A percentile compares a stretch with the other conserved stretches of the same genome.
These are phyloP conservation scores for Malassezia brasiliensis DNA, from an alignment of 1,284 basidiomycete species.

Conservation along the genomic window DNA sequence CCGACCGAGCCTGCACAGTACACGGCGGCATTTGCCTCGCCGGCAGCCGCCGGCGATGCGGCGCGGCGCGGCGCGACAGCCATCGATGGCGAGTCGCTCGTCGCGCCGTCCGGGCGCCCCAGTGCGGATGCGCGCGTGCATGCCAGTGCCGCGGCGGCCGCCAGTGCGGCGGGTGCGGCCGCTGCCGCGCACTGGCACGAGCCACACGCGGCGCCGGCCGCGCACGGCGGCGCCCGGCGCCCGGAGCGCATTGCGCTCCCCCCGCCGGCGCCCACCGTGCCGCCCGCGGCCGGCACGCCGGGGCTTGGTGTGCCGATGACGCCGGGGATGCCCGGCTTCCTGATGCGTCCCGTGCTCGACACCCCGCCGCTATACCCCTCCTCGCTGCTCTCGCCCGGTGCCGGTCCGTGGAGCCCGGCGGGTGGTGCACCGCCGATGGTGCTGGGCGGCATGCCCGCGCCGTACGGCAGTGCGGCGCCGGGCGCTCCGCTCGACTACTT, in stretches of 20 bases:
- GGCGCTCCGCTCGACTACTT: conserved; percentile 19
- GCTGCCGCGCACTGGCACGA: too few species aligned
- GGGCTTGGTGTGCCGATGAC: conserved; percentile 45
- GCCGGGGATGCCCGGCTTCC: conserved; percentile 50
- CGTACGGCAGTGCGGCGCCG: conserved; percentile 25
- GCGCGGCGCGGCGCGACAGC: background rate
- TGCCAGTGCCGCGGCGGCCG: too few species aligned
- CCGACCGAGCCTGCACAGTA: conserved; percentile 44
- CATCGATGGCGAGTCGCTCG: background rate
- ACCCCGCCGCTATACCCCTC: conserved; percentile 48
- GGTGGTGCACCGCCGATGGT: background rate
- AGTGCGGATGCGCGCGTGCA: background rate
- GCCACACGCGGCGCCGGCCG: too few species aligned
- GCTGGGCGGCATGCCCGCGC: background rate
- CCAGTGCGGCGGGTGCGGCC: too few species aligned
- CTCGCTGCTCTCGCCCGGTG: conserved; percentile 48
- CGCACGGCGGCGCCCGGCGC: too few species aligned
- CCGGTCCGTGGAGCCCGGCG: conserved; percentile 15
- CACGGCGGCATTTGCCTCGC: conserved; percentile 32
- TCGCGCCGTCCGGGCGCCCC: background rate
- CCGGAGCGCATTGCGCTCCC: conserved; percentile 40
- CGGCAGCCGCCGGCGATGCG: background rate
- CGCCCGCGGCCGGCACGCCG: conserved; percentile 16
- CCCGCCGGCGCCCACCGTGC: conserved; percentile 20
- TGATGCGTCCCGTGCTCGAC: conserved; percentile 48